Conservation (phyloP, 768 basidiomycete genomes). For the Aureoboletus auriporus region DNA sequence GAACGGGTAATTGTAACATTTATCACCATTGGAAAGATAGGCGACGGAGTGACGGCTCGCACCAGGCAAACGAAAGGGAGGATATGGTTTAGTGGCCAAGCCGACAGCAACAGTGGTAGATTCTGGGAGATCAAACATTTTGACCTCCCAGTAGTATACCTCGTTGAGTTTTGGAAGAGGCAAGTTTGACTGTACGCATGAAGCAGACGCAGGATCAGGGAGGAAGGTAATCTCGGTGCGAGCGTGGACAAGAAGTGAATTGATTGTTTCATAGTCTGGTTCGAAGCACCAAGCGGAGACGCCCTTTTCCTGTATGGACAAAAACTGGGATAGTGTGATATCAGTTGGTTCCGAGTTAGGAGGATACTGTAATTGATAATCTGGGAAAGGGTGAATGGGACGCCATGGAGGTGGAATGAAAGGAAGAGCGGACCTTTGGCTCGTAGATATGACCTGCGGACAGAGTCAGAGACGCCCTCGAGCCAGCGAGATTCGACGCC, state of each 20-base stretch:
- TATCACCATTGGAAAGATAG: constrained; percentile 95
- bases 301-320: constrained; percentile 99
- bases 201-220: constrained; percentile 90
- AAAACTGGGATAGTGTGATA: constrained; percentile 96
- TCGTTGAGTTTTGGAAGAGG: constrained; percentile 97
- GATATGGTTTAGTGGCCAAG: constrained; percentile 95
- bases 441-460: constrained; percentile 68
- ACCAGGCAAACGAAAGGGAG: constrained; percentile 89
- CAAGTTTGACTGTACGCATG: constrained; percentile 93
- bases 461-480: constrained; percentile 67
- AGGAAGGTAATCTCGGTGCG: constrained; percentile 98
- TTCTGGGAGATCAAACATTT: constrained; percentile 95
- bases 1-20: constrained; percentile 96
- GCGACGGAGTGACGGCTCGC: constrained; percentile 84
- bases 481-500: constrained; percentile 93
- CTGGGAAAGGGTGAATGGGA: constrained; percentile 35
- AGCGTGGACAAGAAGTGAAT: constrained; percentile 88
- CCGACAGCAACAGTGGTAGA: constrained; percentile 89
- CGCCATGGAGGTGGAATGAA: constrained; percentile 1
- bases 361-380: constrained; percentile 82
- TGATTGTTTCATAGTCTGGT: constrained; percentile 94
- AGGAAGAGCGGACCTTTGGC: constrained; percentile 68
- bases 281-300: constrained; percentile 99
- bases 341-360: constrained; percentile 97
- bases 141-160: constrained; percentile 99